Conservation (phyloP, 75 land plant species). For the Cryptomeria japonica region DNA sequence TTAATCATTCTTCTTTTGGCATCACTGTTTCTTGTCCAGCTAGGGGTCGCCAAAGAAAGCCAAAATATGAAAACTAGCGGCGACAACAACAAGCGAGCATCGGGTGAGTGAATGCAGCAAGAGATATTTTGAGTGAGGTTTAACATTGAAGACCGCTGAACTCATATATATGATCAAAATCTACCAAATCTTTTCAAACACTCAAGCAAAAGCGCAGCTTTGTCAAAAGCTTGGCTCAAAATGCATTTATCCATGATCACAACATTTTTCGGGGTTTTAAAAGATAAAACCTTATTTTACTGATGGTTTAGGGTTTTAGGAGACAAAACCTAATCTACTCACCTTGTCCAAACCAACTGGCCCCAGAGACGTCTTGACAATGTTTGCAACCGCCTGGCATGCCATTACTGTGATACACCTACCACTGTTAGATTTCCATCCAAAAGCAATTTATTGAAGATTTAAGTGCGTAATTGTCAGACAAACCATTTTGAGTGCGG, state of each 20-base stretch:
- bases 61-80: no score
- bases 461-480: constrained; percentile 4
- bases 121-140: not conserved
- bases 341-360: constrained; percentile 99
- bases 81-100: no score
- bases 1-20: no score
- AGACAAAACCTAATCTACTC: not conserved
- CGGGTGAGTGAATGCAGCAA: no score
- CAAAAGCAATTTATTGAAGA: not conserved
- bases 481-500: constrained; percentile 76
- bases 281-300: not conserved
- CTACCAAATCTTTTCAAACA: not conserved
- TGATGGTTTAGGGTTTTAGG: not conserved
- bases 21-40: no score
- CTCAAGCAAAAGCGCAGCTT: not conserved
- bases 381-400: constrained; percentile 92
- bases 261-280: not conserved
- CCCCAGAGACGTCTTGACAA: constrained; percentile 92
- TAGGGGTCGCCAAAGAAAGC: no score
- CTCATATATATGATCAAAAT: not conserved
- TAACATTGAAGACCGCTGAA: no score
- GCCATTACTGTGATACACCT: constrained; percentile 58
- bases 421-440: not conserved
- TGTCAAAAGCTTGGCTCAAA: not conserved
- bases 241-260: not conserved